These are phyloP conservation scores for Daedalea quercina DNA, from an alignment of 768 basidiomycete species.

Conservation along the genomic window DNA sequence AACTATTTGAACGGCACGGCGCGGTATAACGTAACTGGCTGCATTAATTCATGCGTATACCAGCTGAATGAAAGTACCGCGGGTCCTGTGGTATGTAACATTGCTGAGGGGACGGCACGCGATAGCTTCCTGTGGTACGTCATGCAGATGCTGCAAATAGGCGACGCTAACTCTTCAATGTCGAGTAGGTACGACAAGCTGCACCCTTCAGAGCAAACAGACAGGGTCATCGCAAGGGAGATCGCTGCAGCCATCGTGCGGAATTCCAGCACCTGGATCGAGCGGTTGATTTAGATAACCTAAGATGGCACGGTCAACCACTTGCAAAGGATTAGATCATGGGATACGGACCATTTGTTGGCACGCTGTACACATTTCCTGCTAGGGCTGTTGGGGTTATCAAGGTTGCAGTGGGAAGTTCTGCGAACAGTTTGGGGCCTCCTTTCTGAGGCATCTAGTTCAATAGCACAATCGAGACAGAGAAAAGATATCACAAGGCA, in stretches of 20 bases:
- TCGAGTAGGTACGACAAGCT: slow-evolving; percentile 42
- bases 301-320: too few species aligned
- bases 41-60: slow-evolving; percentile 41
- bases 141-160: background rate
- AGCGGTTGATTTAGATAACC: slow-evolving; percentile 30
- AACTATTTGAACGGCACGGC: slow-evolving; percentile 57
- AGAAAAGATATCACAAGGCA: too few species aligned
- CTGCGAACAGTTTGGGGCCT: too few species aligned
- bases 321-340: too few species aligned
- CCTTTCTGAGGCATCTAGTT: too few species aligned
- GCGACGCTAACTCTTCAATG: slow-evolving; percentile 5
- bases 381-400: too few species aligned
- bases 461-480: too few species aligned
- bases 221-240: slow-evolving; percentile 48
- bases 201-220: slow-evolving; percentile 54
- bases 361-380: too few species aligned
- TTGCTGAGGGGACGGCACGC: slow-evolving; percentile 32
- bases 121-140: slow-evolving; percentile 58
- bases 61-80: slow-evolving; percentile 24
- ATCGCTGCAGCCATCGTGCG: slow-evolving; percentile 41
- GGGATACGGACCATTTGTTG: too few species aligned
- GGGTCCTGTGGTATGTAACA: slow-evolving; percentile 24
- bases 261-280: slow-evolving; percentile 37
- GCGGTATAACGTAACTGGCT: slow-evolving; percentile 49
- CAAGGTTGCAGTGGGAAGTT: too few species aligned